Evolutionary conservation across 768 basidiomycete genomes (phyloP), one percentile per base, ranked within the genome.

Genomic region (Phaffia australis): DNA sequence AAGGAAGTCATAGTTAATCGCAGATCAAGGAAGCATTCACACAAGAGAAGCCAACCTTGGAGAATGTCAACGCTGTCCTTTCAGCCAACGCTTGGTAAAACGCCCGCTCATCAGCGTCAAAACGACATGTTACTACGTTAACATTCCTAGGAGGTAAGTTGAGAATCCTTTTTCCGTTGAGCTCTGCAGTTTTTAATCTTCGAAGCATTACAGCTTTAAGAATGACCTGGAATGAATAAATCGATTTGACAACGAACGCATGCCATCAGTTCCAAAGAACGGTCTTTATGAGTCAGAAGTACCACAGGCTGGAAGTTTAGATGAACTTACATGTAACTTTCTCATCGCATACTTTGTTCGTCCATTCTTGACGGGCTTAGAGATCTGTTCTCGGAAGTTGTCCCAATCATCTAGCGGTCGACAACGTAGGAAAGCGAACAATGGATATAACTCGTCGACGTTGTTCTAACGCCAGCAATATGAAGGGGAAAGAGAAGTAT

Each of bases 181-280:
- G 63, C 50, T 63, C 63, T 19, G 75, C 75, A 54, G 76, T 75
- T 77, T 98, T 99, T 3, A 81, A 85, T 4, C 95, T 84, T 6
- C 94, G 82, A 35, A 97, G 82, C 92, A 98, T 94, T 69, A 93
- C 80, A 16, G 86, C 82, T 70, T 86, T 84, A 18, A 98, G 79
- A 3, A 98, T 84, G 48, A 87, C 83, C 84, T 71, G 16, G 21
- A 3, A 16, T 19, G 2, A 32, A 46, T 32, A 30, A 52, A 55
- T 48, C 9, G 32, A 47, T 42, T n/a, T 29, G 1, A 57, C 25
- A 35, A 29, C 21, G 60, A 35, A 25, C 29, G n/a, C 46, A 46
- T 47, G 11, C 11, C 35, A 42, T 5, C 35, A 42, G 11, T 42
- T 54, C 52, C 52, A 54, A 54, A 23, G 52, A 4, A 15, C 29